A percentile compares a stretch with the other conserved stretches of the same genome.
Evolutionary conservation across 148 eudicot species (phyloP).

Genomic region (Chenopodium quinoa): DNA sequence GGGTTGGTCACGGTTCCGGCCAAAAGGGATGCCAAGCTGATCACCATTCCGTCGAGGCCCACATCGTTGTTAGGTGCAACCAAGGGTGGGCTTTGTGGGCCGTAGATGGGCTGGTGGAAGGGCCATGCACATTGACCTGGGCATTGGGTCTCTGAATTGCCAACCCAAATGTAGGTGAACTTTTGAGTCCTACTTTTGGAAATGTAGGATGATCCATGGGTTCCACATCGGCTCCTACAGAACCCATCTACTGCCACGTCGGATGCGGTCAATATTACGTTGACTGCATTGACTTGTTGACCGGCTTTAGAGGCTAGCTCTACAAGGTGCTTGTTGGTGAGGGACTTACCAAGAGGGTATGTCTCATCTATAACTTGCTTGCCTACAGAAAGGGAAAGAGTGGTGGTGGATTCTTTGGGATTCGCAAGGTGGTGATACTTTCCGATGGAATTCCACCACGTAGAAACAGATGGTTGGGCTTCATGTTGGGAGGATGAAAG

Average conservation of each 20-base stretch:
- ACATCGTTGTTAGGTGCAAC: conserved; percentile 52
- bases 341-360: conserved; percentile 44
- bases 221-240: conserved; percentile 43
- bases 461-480: conserved; percentile 44
- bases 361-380: conserved; percentile 35
- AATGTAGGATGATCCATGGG: conserved; percentile 32
- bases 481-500: conserved; percentile 17
- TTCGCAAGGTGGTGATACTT: conserved; percentile 34
- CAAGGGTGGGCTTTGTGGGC: conserved; percentile 52
- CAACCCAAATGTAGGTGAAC: conserved; percentile 55
- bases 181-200: conserved; percentile 12
- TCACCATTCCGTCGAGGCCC: conserved; percentile 58
- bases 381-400: conserved; percentile 26
- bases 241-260: conserved; percentile 50
- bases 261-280: conserved; percentile 48
- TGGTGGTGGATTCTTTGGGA: conserved; percentile 23
- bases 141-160: conserved; percentile 48
- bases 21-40: conserved; percentile 41
- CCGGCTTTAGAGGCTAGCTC: conserved; percentile 42
- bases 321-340: conserved; percentile 36
- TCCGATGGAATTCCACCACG: conserved; percentile 57
- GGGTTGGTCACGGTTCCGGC: conserved; percentile 58
- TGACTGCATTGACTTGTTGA: conserved; percentile 33
- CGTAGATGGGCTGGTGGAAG: conserved; percentile 62
- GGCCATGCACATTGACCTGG: conserved; percentile 59